A percentile compares a stretch with the other conserved stretches of the same genome.
Conservation (phyloP, 805 yeast genomes). For the Cyberlindnera petersonii region DNA sequence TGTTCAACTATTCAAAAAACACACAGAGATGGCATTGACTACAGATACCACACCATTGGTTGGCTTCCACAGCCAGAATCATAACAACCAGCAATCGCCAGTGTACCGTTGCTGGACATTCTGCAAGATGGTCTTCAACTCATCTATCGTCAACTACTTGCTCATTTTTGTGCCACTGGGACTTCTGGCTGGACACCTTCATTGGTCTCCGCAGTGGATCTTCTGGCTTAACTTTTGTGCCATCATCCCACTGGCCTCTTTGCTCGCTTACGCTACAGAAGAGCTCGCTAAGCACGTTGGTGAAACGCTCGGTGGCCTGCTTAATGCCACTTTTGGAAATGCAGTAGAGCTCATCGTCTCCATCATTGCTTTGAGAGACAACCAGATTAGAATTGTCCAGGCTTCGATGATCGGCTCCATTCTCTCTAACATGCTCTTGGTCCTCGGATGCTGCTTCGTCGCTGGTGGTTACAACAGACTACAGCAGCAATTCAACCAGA, state of each 20-base stretch:
- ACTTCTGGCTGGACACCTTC: constrained; percentile 59
- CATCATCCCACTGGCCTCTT: constrained; percentile 87
- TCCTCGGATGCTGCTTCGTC: constrained; percentile 91
- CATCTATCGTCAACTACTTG: constrained; percentile 73
- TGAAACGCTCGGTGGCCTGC: constrained; percentile 86
- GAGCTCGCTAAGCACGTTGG: constrained; percentile 86
- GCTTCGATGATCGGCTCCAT: constrained; percentile 97
- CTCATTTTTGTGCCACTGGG: constrained; percentile 89
- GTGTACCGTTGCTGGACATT: constrained; percentile 24
- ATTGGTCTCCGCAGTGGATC: constrained; percentile 49
- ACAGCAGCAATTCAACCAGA: constrained; percentile 87
- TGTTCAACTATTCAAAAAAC: too few species aligned
- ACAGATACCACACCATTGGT: constrained; percentile 11
- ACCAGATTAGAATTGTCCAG: constrained; percentile 91
- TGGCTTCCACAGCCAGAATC: constrained; percentile 8
- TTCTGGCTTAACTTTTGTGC: constrained; percentile 82
- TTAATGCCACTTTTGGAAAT: constrained; percentile 96
- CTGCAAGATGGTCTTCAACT: constrained; percentile 33
- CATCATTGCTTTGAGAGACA: constrained; percentile 77
- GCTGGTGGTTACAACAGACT: constrained; percentile 87
- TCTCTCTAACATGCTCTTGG: constrained; percentile 80
- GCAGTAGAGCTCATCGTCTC: constrained; percentile 97
- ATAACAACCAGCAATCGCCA: too few species aligned
- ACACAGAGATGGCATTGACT: constrained; percentile 5
- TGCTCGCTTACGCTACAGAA: constrained; percentile 90